A percentile compares a stretch with the other conserved stretches of the same genome.
These are phyloP conservation scores for Solidago caesia DNA, from an alignment of 129 eudicot species.

Conservation along the genomic window DNA sequence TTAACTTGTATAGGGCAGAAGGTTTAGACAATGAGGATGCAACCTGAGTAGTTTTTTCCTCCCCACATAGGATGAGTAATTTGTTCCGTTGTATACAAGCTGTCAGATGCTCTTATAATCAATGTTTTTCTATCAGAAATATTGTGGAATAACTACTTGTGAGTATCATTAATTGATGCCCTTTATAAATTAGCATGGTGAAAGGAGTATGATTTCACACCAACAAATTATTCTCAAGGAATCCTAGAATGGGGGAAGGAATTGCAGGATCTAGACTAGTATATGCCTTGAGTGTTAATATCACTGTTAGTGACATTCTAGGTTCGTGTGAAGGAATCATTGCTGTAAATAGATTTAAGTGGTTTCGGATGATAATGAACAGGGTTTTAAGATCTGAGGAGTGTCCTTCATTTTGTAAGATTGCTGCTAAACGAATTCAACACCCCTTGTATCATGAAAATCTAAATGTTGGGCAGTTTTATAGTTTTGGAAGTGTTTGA, in stretches of 20 bases:
- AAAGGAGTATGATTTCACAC: background rate
- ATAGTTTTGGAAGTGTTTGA: too few relatives aligned
- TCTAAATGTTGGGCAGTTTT: too few relatives aligned
- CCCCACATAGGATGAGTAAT: background rate
- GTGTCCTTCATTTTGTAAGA: too few relatives aligned
- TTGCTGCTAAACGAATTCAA: too few relatives aligned
- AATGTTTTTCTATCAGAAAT: background rate
- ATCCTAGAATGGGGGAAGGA: background rate
- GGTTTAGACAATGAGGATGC: conserved; percentile 1
- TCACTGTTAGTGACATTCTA: background rate
- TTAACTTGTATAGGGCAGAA: background rate
- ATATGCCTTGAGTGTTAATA: background rate
- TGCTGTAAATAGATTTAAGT: too few relatives aligned
- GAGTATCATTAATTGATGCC: background rate
- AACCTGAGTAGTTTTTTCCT: background rate
- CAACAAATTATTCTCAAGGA: background rate
- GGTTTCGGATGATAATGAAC: too few relatives aligned
- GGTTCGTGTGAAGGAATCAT: background rate
- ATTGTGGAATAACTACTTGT: background rate
- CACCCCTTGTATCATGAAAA: too few relatives aligned
- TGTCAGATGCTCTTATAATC: background rate
- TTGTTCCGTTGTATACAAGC: background rate
- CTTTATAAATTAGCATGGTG: background rate
- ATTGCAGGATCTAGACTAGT: background rate
- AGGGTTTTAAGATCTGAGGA: too few relatives aligned